A percentile compares a stretch with the other conserved stretches of the same genome.
Evolutionary conservation across 73 alveolate species (phyloP).

Genomic region (Paramecium biaurelia): DNA sequence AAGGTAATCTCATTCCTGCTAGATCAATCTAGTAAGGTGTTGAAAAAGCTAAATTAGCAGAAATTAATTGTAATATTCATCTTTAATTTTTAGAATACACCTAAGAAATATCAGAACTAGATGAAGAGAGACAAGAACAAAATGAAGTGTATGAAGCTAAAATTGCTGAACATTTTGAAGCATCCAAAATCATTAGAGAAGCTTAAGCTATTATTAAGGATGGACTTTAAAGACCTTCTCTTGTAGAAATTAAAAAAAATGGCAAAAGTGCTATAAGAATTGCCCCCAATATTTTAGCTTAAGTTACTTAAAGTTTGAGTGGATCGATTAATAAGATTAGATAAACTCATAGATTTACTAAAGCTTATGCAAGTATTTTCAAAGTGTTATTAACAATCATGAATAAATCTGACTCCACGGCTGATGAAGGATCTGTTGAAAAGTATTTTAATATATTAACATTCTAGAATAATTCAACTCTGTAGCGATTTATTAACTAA

Average conservation of each 20-base stretch:
- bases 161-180: slow-evolving; percentile 33
- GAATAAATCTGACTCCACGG: slow-evolving; percentile 40
- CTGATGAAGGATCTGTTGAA: slow-evolving; percentile 53
- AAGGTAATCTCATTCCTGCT: slow-evolving; percentile 36
- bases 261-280: not conserved
- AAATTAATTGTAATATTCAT: not conserved
- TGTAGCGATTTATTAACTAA: slow-evolving; percentile 7
- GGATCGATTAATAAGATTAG: not conserved
- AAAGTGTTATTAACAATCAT: slow-evolving; percentile 15
- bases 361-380: slow-evolving; percentile 20
- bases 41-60: slow-evolving; percentile 23
- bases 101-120: not conserved
- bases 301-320: not conserved
- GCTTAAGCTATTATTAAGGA: slow-evolving; percentile 43
- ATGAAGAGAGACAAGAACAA: slow-evolving; percentile 40
- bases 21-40: slow-evolving; percentile 25
- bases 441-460: not conserved
- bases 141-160: slow-evolving; percentile 21
- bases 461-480: slow-evolving; percentile 5
- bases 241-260: not conserved
- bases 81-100: not conserved
- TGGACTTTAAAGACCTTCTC: not conserved
- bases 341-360: slow-evolving; percentile 5
- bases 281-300: not conserved
- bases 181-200: slow-evolving; percentile 31